These are phyloP conservation scores for Crepidotus variabilis DNA, from an alignment of 768 basidiomycete species.

Conservation along the genomic window DNA sequence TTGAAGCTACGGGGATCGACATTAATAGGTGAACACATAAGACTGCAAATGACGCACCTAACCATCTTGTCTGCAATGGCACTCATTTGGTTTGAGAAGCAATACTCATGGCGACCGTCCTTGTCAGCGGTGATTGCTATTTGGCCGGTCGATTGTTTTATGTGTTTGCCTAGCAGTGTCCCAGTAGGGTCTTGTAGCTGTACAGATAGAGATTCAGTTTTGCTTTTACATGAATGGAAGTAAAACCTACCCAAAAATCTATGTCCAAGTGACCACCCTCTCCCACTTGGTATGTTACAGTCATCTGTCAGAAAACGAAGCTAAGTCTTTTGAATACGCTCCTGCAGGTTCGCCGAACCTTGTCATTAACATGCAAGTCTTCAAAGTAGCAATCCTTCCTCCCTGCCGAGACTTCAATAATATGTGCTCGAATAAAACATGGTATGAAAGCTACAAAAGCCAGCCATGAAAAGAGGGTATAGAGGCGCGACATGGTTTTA, in stretches of 20 bases:
- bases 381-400: slow-evolving; percentile 96
- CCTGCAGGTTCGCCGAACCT: slow-evolving; percentile 39
- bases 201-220: background rate
- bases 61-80: slow-evolving; percentile 93
- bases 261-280: slow-evolving; percentile 97
- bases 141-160: slow-evolving; percentile 86
- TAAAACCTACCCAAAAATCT: slow-evolving; percentile 81
- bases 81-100: slow-evolving; percentile 99
- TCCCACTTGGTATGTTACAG: slow-evolving; percentile 97
- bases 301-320: slow-evolving; percentile 65
- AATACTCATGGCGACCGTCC: slow-evolving; percentile 91
- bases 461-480: slow-evolving; percentile 36
- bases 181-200: slow-evolving; percentile 82
- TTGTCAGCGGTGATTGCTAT: slow-evolving; percentile 81
- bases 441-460: slow-evolving; percentile 38
- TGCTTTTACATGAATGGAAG: background rate
- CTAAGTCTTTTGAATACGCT: background rate
- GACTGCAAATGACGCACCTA: slow-evolving; percentile 49
- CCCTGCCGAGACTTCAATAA: slow-evolving; percentile 71
- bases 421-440: slow-evolving; percentile 52
- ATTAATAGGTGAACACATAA: slow-evolving; percentile 3
- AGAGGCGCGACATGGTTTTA: slow-evolving; percentile 22
- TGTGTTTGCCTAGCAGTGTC: slow-evolving; percentile 68
- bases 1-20: slow-evolving; percentile 67
- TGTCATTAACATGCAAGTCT: slow-evolving; percentile 87